Evolutionary conservation across 116 monocot genomes (phyloP).

Genomic region (Phalaenopsis hybrid): DNA sequence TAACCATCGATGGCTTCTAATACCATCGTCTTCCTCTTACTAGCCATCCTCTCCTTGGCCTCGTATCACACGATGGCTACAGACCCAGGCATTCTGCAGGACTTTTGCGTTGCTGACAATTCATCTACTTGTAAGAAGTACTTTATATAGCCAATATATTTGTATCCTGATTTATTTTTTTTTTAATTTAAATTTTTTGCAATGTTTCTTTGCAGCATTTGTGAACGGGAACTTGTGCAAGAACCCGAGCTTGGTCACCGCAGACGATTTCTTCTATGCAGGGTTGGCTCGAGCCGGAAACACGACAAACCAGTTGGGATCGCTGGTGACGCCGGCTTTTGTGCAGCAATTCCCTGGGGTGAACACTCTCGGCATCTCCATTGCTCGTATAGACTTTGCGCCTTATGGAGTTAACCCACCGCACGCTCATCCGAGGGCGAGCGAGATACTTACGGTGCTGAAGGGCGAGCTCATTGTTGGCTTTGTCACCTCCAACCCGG

Average conservation of each 20-base stretch:
- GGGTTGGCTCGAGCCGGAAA: neutral
- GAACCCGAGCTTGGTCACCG: neutral
- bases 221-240: slow-evolving; percentile 3
- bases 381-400: slow-evolving; percentile 12
- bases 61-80: neutral
- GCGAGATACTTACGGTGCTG: neutral
- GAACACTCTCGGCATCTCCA: slow-evolving; percentile 15
- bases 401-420: slow-evolving; percentile 9
- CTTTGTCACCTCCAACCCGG: slow-evolving; percentile 1
- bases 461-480: slow-evolving; percentile 8
- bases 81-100: neutral
- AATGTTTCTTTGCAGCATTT: neutral
- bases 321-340: neutral
- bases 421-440: slow-evolving; percentile 15
- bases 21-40: neutral
- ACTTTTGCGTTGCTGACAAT: neutral
- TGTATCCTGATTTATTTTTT: neutral
- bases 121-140: neutral
- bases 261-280: neutral
- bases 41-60: neutral
- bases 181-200: too few species aligned
- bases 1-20: neutral
- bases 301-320: slow-evolving; percentile 1
- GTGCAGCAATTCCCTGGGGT: neutral
- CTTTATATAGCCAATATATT: neutral